These are phyloP conservation scores for Aspergillus niger DNA, from an alignment of 2,329 filamentous ascomycete species.

Conservation along the genomic window DNA sequence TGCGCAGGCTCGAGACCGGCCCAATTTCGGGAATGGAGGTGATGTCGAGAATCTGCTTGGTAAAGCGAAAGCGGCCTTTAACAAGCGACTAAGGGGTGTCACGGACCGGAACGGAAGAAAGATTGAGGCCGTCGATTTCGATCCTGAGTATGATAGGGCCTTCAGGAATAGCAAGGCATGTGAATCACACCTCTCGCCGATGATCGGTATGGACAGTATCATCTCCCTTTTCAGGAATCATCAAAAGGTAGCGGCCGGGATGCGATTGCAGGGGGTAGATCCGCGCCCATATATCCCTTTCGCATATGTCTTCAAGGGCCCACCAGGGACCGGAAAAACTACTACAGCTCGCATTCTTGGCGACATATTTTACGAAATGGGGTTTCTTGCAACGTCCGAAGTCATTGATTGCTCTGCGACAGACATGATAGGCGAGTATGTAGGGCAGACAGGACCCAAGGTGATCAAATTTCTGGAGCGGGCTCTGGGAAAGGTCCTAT, in stretches of 20 bases:
- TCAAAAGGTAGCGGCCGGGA: not conserved
- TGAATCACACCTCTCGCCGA: not conserved
- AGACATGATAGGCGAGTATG: conserved; percentile 65
- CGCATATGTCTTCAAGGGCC: conserved; percentile 10
- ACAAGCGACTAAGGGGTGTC: not conserved
- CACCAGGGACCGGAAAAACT: conserved; percentile 66
- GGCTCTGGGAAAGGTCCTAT: conserved; percentile 64
- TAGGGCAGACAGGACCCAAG: conserved; percentile 69
- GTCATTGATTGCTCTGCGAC: conserved; percentile 67
- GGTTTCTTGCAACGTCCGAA: conserved; percentile 60
- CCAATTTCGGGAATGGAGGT: conserved; percentile 8
- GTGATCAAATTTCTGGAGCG: conserved; percentile 60
- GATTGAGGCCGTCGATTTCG: not conserved
- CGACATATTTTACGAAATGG: conserved; percentile 71
- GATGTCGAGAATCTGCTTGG: conserved; percentile 6
- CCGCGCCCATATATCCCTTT: conserved; percentile 1
- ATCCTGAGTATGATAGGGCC: not conserved
- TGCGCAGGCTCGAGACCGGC: not conserved
- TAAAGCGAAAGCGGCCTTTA: not conserved
- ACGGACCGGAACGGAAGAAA: not conserved
- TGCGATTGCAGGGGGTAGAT: not conserved
- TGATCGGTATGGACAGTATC: not conserved
- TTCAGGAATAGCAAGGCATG: not conserved
- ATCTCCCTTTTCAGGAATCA: not conserved
- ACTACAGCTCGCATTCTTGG: conserved; percentile 70